Evolutionary conservation across 495 filamentous ascomycete species (phyloP), one percentile per base, ranked within the genome.

Genomic region (Penicillium chermesinum): DNA sequence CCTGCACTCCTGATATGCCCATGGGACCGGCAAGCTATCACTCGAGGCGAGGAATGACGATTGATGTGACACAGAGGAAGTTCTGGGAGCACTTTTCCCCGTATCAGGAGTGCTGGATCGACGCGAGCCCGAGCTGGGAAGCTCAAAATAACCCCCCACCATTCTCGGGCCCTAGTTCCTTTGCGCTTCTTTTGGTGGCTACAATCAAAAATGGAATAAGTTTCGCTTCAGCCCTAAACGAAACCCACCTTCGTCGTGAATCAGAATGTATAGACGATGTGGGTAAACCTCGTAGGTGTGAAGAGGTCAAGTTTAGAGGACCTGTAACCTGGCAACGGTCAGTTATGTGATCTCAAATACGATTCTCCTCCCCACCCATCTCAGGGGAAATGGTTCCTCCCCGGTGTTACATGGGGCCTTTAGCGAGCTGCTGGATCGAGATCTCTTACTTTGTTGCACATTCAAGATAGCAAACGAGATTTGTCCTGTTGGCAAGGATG

Each of bases 81-180:
- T 47, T 60, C 61, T 57, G 52, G 41, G 42, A 22, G 46, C 41
- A 49, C 48, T 46, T 55, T 44, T 52, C 42, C 54, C 49, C 38
- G 46, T 46, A 63, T 71, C 61, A 45, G 64, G 57, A 49, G 59
- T 45, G 53, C 56, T 63, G n/a, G 59, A 55, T 27, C 48, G 64
- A 42, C 61, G 48, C 34, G 63, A 69, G 46, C 59, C 57, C 27
- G 64, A 67, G 44, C 58, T 57, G 21, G 64, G 65, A 37, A 69
- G 55, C 52, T 72, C 60, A 54, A 71, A 66, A 59, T 69, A 71
- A 34, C 67, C 64, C 44, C 68, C 64, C 46, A 58, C 70, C 70
- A 73, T 73, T 56, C 27, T 51, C 41, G 46, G 32, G 19, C 21
- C 33, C 7, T 6, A 36, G 18, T 6, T 8, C 35, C 42, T 35